Conservation (phyloP, 192 early-diverging fungal genomes). For the Mortierella antarctica region DNA sequence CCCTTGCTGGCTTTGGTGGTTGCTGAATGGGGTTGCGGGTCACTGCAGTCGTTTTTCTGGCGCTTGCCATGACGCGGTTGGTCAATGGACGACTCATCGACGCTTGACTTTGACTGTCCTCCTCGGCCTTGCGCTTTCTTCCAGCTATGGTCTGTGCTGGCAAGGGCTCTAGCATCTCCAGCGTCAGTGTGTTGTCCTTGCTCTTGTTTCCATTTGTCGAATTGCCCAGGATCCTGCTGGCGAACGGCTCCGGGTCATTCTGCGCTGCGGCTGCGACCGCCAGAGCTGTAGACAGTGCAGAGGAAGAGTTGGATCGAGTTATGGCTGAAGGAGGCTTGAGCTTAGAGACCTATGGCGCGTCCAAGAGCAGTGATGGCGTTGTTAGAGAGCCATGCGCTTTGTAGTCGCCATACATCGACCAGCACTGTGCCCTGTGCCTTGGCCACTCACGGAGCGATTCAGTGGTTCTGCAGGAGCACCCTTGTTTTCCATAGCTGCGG, state of each 20-base stretch:
- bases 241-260: background rate
- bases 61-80: background rate
- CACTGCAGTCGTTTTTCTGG: background rate
- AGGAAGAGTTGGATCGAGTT: slow-evolving; percentile 7
- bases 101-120: background rate
- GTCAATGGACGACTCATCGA: background rate
- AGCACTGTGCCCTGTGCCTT: too few species aligned
- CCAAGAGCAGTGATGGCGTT: background rate
- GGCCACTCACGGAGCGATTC: too few species aligned
- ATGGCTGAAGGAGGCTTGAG: slow-evolving; percentile 10
- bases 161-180: slow-evolving; percentile 9
- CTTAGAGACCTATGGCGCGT: slow-evolving; percentile 1
- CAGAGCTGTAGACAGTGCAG: slow-evolving; percentile 1
- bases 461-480: too few species aligned
- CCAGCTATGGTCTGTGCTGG: background rate
- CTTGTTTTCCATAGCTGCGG: too few species aligned
- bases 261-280: slow-evolving; percentile 2
- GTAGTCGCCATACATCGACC: too few species aligned
- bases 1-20: background rate
- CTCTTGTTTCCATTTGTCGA: background rate
- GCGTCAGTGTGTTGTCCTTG: background rate
- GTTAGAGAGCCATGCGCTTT: too few species aligned
- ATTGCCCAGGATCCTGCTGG: background rate
- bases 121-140: slow-evolving; percentile 10
- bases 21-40: background rate